phyloP scores from a whole-genome alignment of 495 filamentous ascomycete genomes.

The Daldinia caldariorum region DNA sequence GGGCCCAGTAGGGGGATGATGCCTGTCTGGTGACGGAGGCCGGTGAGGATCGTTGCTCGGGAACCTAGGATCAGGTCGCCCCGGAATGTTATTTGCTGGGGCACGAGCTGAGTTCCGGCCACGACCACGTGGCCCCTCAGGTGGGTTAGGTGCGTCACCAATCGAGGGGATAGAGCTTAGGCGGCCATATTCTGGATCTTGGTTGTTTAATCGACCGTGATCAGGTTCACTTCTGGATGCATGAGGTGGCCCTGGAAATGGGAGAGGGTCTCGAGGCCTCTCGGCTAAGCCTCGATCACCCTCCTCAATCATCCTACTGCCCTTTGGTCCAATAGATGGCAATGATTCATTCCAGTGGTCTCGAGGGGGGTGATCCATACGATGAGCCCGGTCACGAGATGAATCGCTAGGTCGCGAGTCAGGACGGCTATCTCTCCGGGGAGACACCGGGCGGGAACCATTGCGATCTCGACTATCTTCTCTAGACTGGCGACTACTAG shows the following conservation, averaged over 20 bases:
- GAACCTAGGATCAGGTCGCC: conserved; percentile 52
- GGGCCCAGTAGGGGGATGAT: conserved; percentile 59
- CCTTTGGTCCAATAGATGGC: conserved; percentile 36
- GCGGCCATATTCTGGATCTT: conserved; percentile 70
- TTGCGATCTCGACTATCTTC: conserved; percentile 58
- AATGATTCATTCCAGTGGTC: conserved; percentile 51
- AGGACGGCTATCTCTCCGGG: conserved; percentile 57
- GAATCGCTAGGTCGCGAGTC: conserved; percentile 51
- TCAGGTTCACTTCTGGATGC: conserved; percentile 57
- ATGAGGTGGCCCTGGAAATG: conserved; percentile 47
- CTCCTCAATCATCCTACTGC: conserved; percentile 46
- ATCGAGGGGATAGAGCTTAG: conserved; percentile 64
- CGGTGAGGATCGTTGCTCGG: conserved; percentile 49
- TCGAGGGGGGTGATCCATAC: conserved; percentile 51
- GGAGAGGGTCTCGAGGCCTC: conserved; percentile 49
- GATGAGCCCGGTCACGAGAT: conserved; percentile 56
- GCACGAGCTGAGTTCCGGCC: conserved; percentile 54
- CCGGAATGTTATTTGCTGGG: conserved; percentile 48
- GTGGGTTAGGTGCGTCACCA: conserved; percentile 64
- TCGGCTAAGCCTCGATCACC: conserved; percentile 49
- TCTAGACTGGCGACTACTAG: conserved; percentile 50
- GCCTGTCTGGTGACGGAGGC: conserved; percentile 56
- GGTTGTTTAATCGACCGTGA: conserved; percentile 65
- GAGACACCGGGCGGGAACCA: conserved; percentile 61
- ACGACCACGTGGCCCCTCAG: conserved; percentile 74